Evolutionary conservation across 805 yeast genomes (phyloP).

Genomic region (Metschnikowia vanudenii): DNA sequence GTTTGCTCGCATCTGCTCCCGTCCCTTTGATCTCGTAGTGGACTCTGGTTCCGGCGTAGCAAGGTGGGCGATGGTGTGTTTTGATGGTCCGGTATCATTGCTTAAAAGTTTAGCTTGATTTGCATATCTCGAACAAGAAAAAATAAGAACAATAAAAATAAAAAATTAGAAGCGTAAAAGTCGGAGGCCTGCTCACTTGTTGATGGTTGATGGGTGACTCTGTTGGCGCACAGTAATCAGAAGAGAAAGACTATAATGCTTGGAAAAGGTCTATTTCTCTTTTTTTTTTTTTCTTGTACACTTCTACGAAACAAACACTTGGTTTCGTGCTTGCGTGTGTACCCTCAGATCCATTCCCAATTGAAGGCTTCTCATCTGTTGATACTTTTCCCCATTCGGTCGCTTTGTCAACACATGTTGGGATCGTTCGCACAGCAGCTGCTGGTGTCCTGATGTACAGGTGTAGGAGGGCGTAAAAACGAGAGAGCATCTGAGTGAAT

Average conservation of each 20-base stretch:
- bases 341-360: neutral
- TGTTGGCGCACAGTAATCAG: neutral
- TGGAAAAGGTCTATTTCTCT: too few relatives aligned
- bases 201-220: neutral
- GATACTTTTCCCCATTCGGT: slow-evolving; percentile 5
- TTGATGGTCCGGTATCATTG: too few relatives aligned
- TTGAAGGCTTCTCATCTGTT: slow-evolving; percentile 3
- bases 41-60: neutral
- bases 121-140: too few relatives aligned
- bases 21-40: slow-evolving; percentile 1
- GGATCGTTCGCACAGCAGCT: too few relatives aligned
- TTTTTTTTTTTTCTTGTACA: too few relatives aligned
- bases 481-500: neutral
- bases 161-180: neutral
- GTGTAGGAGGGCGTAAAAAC: neutral
- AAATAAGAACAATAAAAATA: too few relatives aligned
- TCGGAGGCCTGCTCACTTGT: slow-evolving; percentile 3
- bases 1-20: neutral
- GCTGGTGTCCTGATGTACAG: neutral
- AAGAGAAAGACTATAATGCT: neutral
- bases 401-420: slow-evolving; percentile 7
- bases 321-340: neutral
- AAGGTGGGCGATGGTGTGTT: neutral
- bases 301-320: neutral
- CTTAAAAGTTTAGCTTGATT: too few relatives aligned